Percentiles rank a stretch among this genome's conserved stretches.
Evolutionary conservation across 2,329 filamentous ascomycete genomes (phyloP).

Genomic region (Aspergillus neoniger): DNA sequence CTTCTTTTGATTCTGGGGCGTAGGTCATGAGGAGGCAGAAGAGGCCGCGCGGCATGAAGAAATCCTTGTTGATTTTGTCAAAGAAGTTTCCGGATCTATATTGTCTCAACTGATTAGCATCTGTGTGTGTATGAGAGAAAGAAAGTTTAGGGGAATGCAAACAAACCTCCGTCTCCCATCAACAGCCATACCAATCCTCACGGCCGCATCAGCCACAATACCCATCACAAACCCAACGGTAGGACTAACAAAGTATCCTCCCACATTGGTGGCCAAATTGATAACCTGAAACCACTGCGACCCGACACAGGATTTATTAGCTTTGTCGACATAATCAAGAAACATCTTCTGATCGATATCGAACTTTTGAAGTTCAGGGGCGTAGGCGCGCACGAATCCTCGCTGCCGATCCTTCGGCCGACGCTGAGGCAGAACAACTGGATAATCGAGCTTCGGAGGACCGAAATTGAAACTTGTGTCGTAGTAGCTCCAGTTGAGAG

Average conservation of each 20-base stretch:
- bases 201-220: conserved; percentile 43
- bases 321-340: conserved; percentile 40
- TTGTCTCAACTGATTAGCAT: no score
- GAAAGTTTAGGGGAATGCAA: no score
- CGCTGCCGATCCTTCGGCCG: no score
- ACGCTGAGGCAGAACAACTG: no score
- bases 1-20: conserved; percentile 44
- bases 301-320: conserved; percentile 43
- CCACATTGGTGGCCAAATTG: conserved; percentile 41
- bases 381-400: conserved; percentile 42
- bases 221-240: conserved; percentile 41
- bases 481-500: no score
- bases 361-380: conserved; percentile 36
- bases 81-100: conserved; percentile 55
- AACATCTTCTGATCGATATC: conserved; percentile 42
- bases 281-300: conserved; percentile 43
- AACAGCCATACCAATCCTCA: conserved; percentile 34
- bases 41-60: conserved; percentile 60
- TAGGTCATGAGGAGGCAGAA: conserved; percentile 59
- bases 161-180: conserved; percentile 35
- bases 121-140: conserved; percentile 22
- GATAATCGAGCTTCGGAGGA: no score
- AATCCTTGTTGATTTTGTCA: conserved; percentile 56
- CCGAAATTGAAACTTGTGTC: no score
- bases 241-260: no score